Conservation (phyloP, 352 stramenopile species). For the Peronosclerospora sorghi region DNA sequence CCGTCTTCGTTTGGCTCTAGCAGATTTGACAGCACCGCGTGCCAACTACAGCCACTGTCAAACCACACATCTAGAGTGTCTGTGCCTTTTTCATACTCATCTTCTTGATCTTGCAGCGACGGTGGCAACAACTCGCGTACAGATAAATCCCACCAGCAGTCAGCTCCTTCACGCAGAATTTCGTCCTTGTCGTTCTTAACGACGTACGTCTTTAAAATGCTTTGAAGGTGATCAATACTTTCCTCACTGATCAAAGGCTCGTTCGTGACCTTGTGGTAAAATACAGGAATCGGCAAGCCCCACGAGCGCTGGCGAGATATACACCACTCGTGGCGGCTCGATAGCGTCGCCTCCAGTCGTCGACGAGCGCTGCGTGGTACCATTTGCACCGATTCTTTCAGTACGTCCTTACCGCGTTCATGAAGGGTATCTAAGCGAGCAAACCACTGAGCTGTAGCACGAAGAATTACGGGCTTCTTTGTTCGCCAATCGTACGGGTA, state of each 20-base stretch:
- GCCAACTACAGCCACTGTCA: conserved; percentile 87
- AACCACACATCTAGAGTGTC: conserved; percentile 99
- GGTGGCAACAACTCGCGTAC: conserved; percentile 56
- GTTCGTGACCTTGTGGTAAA: conserved; percentile 88
- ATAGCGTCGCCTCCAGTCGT: conserved; percentile 79
- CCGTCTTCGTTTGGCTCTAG: conserved; percentile 34
- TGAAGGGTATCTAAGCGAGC: conserved; percentile 91
- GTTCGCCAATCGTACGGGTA: conserved; percentile 99
- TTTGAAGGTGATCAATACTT: conserved; percentile 82
- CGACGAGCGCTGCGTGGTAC: conserved; percentile 80
- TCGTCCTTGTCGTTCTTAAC: conserved; percentile 17
- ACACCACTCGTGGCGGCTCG: conserved; percentile 93
- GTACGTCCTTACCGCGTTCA: conserved; percentile 45
- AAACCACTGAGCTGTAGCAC: conserved; percentile 98
- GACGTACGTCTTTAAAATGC: conserved; percentile 35
- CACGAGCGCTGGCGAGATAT: conserved; percentile 97
- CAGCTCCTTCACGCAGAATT: conserved; percentile 80
- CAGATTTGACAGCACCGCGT: conserved; percentile 35
- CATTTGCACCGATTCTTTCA: conserved; percentile 83
- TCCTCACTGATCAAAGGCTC: conserved; percentile 88
- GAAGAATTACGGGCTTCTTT: conserved; percentile 97
- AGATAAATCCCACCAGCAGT: conserved; percentile 93
- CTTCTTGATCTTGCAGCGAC: conserved; percentile 47
- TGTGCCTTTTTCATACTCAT: conserved; percentile 90
- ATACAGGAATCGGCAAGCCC: conserved; percentile 97